Evolutionary conservation across 2,329 filamentous ascomycete genomes (phyloP).

Genomic region (Diplodia seriata): DNA sequence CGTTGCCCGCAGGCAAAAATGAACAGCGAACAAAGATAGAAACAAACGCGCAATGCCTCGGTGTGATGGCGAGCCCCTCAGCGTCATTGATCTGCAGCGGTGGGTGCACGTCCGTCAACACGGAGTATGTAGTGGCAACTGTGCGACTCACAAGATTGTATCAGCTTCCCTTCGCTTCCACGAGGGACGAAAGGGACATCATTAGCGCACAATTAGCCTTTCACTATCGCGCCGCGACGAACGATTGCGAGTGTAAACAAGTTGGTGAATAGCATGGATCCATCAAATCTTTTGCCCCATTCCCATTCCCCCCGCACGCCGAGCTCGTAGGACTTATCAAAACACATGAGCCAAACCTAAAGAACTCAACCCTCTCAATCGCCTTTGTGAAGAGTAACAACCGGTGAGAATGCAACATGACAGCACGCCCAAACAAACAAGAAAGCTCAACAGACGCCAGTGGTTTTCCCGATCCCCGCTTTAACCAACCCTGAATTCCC

Average conservation of each 20-base stretch:
- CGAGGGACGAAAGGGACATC: background rate
- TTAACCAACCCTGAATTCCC: background rate
- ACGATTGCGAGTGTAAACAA: background rate
- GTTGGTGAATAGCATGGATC: background rate
- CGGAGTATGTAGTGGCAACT: background rate
- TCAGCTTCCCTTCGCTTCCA: too few relatives aligned
- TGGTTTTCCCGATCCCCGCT: background rate
- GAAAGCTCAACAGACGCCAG: background rate
- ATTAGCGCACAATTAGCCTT: background rate
- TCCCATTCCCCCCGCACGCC: constrained; percentile 5
- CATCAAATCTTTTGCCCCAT: background rate
- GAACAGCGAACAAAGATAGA: background rate
- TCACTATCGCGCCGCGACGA: background rate
- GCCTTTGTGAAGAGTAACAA: constrained; percentile 9
- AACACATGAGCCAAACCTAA: background rate
- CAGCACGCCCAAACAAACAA: background rate
- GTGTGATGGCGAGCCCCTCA: constrained; percentile 8
- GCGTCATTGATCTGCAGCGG: constrained; percentile 10
- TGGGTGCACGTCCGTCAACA: background rate
- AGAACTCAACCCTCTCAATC: background rate
- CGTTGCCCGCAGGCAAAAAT: background rate
- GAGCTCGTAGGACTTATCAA: constrained; percentile 3
- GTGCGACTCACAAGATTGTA: background rate
- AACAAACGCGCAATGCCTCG: background rate
- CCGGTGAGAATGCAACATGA: background rate